Evolutionary conservation across 1,139 yeast genomes (phyloP).

Genomic region (Starmera stellimalicola): DNA sequence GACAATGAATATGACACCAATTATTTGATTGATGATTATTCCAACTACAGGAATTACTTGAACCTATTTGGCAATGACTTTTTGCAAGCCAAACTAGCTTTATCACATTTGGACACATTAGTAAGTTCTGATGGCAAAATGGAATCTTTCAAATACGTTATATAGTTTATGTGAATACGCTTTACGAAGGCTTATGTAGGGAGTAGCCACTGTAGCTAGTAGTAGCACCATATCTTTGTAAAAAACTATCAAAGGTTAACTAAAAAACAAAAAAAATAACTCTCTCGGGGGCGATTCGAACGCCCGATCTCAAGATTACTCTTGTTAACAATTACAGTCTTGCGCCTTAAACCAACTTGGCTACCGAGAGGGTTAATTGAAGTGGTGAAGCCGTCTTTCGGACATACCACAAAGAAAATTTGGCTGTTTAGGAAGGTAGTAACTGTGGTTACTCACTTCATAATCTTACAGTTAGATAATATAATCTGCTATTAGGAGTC

Average conservation of each 20-base stretch:
- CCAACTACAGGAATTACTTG: constrained; percentile 5
- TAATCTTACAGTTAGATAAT: no score
- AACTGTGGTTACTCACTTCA: no score
- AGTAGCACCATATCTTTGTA: no score
- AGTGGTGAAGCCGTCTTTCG: no score
- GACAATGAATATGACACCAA: constrained; percentile 10
- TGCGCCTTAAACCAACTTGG: constrained; percentile 1
- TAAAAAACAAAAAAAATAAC: no score
- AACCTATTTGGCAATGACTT: constrained; percentile 5
- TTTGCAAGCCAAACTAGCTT: constrained; percentile 4
- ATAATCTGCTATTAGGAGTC: no score
- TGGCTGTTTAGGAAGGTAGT: no score
- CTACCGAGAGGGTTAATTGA: background rate
- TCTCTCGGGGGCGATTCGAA: constrained; percentile 1
- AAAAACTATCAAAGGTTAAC: no score
- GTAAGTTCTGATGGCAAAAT: background rate
- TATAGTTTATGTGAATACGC: background rate
- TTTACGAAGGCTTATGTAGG: no score
- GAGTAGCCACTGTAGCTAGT: no score
- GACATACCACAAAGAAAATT: no score
- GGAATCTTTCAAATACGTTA: background rate
- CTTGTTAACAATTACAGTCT: background rate
- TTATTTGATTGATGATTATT: constrained; percentile 1
- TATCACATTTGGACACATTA: constrained; percentile 7
- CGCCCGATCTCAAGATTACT: constrained; percentile 1